Evolutionary conservation across 2,329 filamentous ascomycete genomes (phyloP).

Genomic region (Colletotrichum orbiculare): DNA sequence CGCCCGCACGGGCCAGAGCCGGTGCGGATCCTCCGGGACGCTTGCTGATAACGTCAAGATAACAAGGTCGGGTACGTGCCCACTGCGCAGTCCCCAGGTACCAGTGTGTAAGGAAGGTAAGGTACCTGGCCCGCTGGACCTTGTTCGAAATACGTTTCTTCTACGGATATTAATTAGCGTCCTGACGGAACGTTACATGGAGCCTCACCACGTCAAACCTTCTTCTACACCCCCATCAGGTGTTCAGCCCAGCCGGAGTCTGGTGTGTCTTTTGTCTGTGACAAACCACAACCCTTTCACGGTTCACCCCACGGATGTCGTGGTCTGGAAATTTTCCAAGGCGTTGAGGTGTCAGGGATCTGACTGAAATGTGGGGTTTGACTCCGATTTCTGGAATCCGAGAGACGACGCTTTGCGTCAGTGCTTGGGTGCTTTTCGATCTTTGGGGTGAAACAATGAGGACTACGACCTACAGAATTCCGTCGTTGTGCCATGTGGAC

Average conservation of each 20-base stretch:
- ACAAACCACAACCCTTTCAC: background rate
- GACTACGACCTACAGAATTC: constrained; percentile 9
- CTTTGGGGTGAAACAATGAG: constrained; percentile 27
- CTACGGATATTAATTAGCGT: constrained; percentile 34
- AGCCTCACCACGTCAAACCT: constrained; percentile 36
- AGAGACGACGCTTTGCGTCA: constrained; percentile 21
- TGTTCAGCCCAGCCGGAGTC: background rate
- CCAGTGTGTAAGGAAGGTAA: background rate
- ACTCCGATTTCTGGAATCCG: constrained; percentile 18
- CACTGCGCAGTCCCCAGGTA: no score
- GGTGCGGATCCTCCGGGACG: background rate
- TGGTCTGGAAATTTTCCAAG: no score
- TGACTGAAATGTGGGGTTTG: constrained; percentile 17
- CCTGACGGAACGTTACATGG: constrained; percentile 37
- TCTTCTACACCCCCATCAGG: constrained; percentile 15
- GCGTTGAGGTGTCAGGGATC: background rate
- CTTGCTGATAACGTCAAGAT: no score
- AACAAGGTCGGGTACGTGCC: no score
- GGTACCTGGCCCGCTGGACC: background rate
- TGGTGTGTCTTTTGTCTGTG: constrained; percentile 13
- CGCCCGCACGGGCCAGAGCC: background rate
- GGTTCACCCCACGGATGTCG: background rate
- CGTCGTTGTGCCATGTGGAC: constrained; percentile 28
- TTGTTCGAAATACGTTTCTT: constrained; percentile 15
- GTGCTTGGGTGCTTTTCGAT: constrained; percentile 29